These are phyloP conservation scores for Diplosphaera chodatii DNA, from an alignment of 139 green algal genomes.

Conservation along the genomic window DNA sequence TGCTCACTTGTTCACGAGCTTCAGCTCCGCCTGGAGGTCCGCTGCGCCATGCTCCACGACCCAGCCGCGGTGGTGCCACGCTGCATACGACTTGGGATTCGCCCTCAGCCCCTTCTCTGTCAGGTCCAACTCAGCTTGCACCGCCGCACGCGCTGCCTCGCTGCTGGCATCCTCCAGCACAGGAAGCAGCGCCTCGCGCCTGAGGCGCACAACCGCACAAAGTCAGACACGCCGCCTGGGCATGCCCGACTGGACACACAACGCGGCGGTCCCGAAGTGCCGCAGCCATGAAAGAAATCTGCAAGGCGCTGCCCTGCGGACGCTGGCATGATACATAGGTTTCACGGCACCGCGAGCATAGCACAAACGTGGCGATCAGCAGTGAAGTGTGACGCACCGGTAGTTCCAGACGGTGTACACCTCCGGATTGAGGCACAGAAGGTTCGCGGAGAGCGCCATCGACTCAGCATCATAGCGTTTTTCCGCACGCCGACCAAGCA, in stretches of 20 bases:
- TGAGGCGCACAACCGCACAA: too few relatives aligned
- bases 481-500: conserved; percentile 27
- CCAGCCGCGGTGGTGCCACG: conserved; percentile 94
- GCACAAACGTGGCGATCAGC: too few relatives aligned
- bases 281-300: too few relatives aligned
- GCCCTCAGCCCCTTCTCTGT: conserved; percentile 49
- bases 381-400: too few relatives aligned
- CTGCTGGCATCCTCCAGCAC: conserved; percentile 39
- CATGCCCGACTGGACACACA: too few relatives aligned
- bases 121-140: conserved; percentile 50
- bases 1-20: conserved; percentile 39
- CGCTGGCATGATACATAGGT: too few relatives aligned
- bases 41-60: conserved; percentile 44
- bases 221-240: too few relatives aligned
- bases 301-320: too few relatives aligned
- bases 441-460: conserved; percentile 32
- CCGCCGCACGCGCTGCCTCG: conserved; percentile 31
- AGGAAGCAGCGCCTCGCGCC: conserved; percentile 53
- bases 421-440: conserved; percentile 79
- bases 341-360: too few relatives aligned
- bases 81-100: conserved; percentile 92
- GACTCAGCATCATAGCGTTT: conserved; percentile 17
- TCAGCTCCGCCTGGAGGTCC: conserved; percentile 47
- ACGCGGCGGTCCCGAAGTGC: too few relatives aligned
- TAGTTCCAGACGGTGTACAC: conserved; percentile 94